Evolutionary conservation across 2,329 filamentous ascomycete species (phyloP), one percentile per base, ranked within the genome.

Genomic region (Sphaerulina musiva): DNA sequence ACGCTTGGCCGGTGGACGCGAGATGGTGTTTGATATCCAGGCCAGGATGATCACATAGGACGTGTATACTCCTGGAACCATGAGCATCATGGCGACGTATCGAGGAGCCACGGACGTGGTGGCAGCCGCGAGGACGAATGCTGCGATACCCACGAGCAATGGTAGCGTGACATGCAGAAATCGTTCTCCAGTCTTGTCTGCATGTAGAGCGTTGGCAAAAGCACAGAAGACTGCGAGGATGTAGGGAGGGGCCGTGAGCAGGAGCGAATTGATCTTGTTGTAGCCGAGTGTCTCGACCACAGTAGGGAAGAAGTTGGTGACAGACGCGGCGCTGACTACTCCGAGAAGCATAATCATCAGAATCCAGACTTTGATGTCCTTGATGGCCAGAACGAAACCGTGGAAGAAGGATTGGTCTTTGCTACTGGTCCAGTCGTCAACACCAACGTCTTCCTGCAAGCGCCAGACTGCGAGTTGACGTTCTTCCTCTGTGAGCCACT

Each of bases 11-110:
- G 86, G 85, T 3, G 88, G 87, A 3, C 87, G 80, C 0, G 87
- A 86, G 48, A 92, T 77, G 1, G 83, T 85, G 66, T 86, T 88
- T 44, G 79, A 82, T 58, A 91, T 89, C 87, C 87, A 93, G 2
- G 83, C 85, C 63, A 83, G 87, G 41, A 81, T 59, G 1, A 86
- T 81, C 1, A 85, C 82, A 62, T 81, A 87, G 32, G 78, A 78
- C 1, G 77, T 75, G 63, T 85, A 85, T 5, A 83, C 70, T 0
- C 79, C 77, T 0, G 80, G 76, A 8, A 60, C 73, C 73, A 68
- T 68, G 6, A 69, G 56, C 64, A 68, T 66, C 64, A 69, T 68
- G 11, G 66, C 66, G 1, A 68, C 59, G 50, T 69, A 69, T n/a
- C 67, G 61, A 4, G 67, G 62, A 10, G 66, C 66, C 2, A 56